Evolutionary conservation across 768 basidiomycete genomes (phyloP).

Genomic region (Boletus bicolor): DNA sequence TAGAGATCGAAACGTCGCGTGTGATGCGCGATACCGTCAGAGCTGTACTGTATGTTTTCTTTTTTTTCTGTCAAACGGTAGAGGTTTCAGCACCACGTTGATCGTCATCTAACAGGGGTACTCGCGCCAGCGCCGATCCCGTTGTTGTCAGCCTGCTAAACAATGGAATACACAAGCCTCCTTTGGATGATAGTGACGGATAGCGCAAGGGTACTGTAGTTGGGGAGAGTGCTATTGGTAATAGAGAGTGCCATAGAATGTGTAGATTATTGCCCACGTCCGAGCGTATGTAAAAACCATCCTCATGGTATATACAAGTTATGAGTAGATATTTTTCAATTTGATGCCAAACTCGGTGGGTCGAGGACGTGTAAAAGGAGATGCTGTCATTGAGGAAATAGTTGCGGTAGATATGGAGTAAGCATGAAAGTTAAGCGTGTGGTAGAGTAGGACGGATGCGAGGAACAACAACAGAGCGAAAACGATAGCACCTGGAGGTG

Average conservation of each 20-base stretch:
- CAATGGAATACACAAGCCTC: constrained; percentile 58
- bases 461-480: constrained; percentile 17
- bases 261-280: constrained; percentile 29
- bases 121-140: constrained; percentile 41
- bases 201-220: constrained; percentile 11
- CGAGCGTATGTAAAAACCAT: constrained; percentile 21
- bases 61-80: background rate
- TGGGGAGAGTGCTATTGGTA: constrained; percentile 10
- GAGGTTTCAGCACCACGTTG: background rate
- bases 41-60: constrained; percentile 53
- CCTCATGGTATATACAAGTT: constrained; percentile 28
- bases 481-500: constrained; percentile 13
- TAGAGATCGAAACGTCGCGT: constrained; percentile 72
- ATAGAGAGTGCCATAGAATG: constrained; percentile 26
- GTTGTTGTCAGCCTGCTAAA: constrained; percentile 48
- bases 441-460: constrained; percentile 26
- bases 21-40: constrained; percentile 67
- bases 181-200: constrained; percentile 33
- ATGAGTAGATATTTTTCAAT: constrained; percentile 21
- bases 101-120: constrained; percentile 39
- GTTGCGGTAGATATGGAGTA: constrained; percentile 10
- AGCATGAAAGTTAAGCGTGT: constrained; percentile 20
- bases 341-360: constrained; percentile 20
- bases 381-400: constrained; percentile 25
- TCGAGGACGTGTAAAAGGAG: constrained; percentile 11